Percentiles rank a stretch among this genome's conserved stretches.
phyloP scores from a whole-genome alignment of 495 filamentous ascomycete genomes.

The Xeromyces bisporus region DNA sequence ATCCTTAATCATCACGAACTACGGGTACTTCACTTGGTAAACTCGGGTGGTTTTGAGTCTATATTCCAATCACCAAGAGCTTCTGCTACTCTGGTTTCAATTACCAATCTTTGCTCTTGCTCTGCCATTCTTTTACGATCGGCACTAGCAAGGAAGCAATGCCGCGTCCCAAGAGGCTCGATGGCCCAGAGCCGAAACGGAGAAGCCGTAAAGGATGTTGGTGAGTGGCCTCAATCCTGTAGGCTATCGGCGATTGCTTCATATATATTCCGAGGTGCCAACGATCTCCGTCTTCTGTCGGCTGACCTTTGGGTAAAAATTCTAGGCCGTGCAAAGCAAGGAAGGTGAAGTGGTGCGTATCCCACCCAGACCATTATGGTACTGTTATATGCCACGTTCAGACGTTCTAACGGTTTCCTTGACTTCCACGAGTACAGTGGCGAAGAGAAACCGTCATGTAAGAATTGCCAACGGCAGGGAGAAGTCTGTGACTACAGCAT shows the following conservation, averaged over 20 bases:
- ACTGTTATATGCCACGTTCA: too few relatives aligned
- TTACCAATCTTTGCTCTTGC: too few relatives aligned
- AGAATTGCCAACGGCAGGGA: slow-evolving; percentile 59
- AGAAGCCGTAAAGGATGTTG: slow-evolving; percentile 76
- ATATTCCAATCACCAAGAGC: slow-evolving; percentile 9
- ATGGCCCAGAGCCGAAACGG: slow-evolving; percentile 49
- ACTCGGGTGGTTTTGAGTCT: slow-evolving; percentile 9
- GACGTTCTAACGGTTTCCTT: too few relatives aligned
- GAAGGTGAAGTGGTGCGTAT: slow-evolving; percentile 62
- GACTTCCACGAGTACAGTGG: slow-evolving; percentile 23
- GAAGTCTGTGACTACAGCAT: slow-evolving; percentile 79
- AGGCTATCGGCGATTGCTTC: too few relatives aligned
- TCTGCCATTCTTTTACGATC: slow-evolving; percentile 2
- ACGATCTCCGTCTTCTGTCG: too few relatives aligned
- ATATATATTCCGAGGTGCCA: too few relatives aligned
- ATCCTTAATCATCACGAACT: too few relatives aligned
- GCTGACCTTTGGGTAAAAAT: background rate
- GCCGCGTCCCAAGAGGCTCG: slow-evolving; percentile 51
- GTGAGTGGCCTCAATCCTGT: slow-evolving; percentile 42
- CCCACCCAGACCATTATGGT: too few relatives aligned
- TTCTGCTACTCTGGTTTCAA: too few relatives aligned
- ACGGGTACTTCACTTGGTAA: slow-evolving; percentile 9
- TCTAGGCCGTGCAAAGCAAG: slow-evolving; percentile 66
- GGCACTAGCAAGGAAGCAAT: slow-evolving; percentile 34
- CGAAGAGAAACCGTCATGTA: slow-evolving; percentile 62